Percentiles rank a stretch among this genome's conserved stretches.
Conservation (phyloP, 257 asterid genomes). For the Solanum tarapatanum region DNA sequence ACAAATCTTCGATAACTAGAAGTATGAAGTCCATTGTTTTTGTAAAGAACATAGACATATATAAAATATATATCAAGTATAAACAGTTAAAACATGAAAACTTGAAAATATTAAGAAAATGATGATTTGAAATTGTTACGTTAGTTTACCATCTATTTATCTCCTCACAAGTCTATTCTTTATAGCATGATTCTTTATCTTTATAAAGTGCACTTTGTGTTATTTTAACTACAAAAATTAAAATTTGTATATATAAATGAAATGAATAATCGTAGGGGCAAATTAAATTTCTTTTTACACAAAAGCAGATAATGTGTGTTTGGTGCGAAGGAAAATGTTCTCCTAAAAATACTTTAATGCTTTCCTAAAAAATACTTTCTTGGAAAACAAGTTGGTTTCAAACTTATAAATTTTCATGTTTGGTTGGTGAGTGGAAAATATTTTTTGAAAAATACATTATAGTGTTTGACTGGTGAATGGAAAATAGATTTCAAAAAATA, state of each 20-base stretch:
- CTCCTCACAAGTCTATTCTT: neutral
- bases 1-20: neutral
- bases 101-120: neutral
- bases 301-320: neutral
- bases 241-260: too few relatives aligned
- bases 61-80: neutral
- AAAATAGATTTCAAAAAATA: too few relatives aligned
- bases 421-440: neutral
- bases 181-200: neutral
- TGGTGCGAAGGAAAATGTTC: neutral
- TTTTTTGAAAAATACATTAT: too few relatives aligned
- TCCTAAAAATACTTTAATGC: neutral
- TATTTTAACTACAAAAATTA: neutral
- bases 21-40: neutral
- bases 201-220: neutral
- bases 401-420: too few relatives aligned
- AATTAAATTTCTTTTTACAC: neutral
- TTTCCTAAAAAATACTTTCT: neutral
- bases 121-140: neutral
- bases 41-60: neutral
- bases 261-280: neutral
- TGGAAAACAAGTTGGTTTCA: too few relatives aligned
- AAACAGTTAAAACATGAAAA: neutral
- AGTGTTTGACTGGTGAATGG: neutral
- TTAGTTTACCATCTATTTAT: neutral